Evolutionary conservation across 2,329 filamentous ascomycete genomes (phyloP).

Genomic region (Alternaria alternata): DNA sequence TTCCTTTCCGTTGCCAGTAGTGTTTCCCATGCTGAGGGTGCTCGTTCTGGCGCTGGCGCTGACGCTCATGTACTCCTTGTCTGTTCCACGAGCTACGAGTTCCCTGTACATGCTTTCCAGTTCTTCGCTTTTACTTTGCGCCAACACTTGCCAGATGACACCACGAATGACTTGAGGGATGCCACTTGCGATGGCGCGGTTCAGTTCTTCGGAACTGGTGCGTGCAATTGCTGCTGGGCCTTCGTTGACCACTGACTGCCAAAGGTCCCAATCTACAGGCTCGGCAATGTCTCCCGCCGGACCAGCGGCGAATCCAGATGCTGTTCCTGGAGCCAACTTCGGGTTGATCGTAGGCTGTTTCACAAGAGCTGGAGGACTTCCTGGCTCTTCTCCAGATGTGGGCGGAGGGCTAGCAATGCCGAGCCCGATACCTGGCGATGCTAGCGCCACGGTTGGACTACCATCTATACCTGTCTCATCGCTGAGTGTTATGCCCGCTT

Average conservation of each 20-base stretch:
- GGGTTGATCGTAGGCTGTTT: slow-evolving; percentile 72
- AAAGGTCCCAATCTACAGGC: slow-evolving; percentile 97
- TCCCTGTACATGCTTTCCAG: slow-evolving; percentile 88
- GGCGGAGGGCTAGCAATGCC: slow-evolving; percentile 60
- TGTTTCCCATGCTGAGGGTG: slow-evolving; percentile 57
- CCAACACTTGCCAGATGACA: slow-evolving; percentile 98
- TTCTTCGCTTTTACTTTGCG: slow-evolving; percentile 92
- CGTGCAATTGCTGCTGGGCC: slow-evolving; percentile 87
- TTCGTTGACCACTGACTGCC: slow-evolving; percentile 95
- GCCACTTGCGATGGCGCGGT: slow-evolving; percentile 87
- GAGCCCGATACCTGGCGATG: slow-evolving; percentile 53
- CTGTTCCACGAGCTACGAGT: slow-evolving; percentile 79
- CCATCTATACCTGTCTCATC: slow-evolving; percentile 57
- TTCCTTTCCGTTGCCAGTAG: slow-evolving; percentile 67
- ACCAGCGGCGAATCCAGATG: slow-evolving; percentile 79
- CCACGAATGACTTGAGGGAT: slow-evolving; percentile 95
- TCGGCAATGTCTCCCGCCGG: slow-evolving; percentile 72
- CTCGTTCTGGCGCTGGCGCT: slow-evolving; percentile 28
- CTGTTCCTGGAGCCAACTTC: slow-evolving; percentile 82
- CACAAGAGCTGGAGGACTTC: slow-evolving; percentile 46
- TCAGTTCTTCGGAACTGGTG: slow-evolving; percentile 88
- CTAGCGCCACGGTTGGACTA: slow-evolving; percentile 52
- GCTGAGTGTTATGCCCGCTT: slow-evolving; percentile 50
- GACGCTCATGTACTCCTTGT: slow-evolving; percentile 66
- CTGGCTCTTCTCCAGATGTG: slow-evolving; percentile 53